Evolutionary conservation across 352 stramenopile species (phyloP).

Genomic region (Phytophthora hibernalis): DNA sequence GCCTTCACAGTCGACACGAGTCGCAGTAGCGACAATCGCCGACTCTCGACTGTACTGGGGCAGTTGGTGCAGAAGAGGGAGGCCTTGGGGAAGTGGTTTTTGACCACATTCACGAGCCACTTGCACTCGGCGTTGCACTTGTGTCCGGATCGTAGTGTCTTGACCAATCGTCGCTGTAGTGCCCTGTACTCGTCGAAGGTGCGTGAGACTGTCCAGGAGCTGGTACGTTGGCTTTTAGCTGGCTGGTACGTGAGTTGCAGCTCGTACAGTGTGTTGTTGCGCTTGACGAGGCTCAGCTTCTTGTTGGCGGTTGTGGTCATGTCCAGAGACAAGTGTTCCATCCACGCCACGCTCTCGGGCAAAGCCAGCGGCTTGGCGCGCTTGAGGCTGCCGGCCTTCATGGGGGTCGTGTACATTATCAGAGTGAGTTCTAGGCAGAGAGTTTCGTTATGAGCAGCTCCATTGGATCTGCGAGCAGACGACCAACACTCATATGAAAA

Average conservation of each 20-base stretch:
- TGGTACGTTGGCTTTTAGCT: conserved; percentile 12
- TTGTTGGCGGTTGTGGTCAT: conserved; percentile 37
- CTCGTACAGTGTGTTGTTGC: conserved; percentile 43
- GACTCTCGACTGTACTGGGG: conserved; percentile 37
- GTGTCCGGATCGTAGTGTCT: conserved; percentile 52
- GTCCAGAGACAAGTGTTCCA: conserved; percentile 33
- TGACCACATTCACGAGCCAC: conserved; percentile 17
- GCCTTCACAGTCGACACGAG: conserved; percentile 36
- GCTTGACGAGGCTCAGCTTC: conserved; percentile 32
- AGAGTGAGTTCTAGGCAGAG: neutral
- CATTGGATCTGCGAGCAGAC: neutral
- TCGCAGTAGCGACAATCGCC: conserved; percentile 32
- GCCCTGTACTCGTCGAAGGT: conserved; percentile 51
- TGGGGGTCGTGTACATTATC: conserved; percentile 7
- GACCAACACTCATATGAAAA: conserved; percentile 14
- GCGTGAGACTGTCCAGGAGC: conserved; percentile 35
- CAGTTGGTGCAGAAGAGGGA: conserved; percentile 45
- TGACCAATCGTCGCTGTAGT: conserved; percentile 55
- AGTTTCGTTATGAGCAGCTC: conserved; percentile 7
- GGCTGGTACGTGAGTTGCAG: conserved; percentile 33
- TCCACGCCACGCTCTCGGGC: conserved; percentile 39
- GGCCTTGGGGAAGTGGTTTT: conserved; percentile 54
- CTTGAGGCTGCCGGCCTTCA: conserved; percentile 30
- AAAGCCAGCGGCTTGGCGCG: conserved; percentile 29
- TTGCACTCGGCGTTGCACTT: conserved; percentile 44